Evolutionary conservation across 202 grass and related monocot species (phyloP).

Genomic region (Bolboschoenoplectus hybrid): DNA sequence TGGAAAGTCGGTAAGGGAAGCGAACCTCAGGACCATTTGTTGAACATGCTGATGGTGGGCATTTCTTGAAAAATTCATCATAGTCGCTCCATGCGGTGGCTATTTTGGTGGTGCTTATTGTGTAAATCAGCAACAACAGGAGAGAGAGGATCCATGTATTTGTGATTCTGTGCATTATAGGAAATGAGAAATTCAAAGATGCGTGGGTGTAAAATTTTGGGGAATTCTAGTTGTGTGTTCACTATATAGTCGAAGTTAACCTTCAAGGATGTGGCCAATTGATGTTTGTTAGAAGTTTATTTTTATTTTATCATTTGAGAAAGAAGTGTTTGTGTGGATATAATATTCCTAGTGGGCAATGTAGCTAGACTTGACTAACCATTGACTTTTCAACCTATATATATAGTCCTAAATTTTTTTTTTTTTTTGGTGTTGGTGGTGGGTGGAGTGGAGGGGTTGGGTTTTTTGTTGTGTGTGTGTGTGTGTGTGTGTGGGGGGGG

Average conservation of each 20-base stretch:
- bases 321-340: background rate
- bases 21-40: slow-evolving; percentile 41
- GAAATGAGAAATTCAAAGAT: background rate
- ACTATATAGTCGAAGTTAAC: background rate
- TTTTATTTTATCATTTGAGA: background rate
- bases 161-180: background rate
- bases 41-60: slow-evolving; percentile 36
- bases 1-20: slow-evolving; percentile 44
- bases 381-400: background rate
- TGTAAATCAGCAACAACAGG: slow-evolving; percentile 6
- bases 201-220: background rate
- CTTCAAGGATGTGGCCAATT: background rate
- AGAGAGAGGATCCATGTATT: background rate
- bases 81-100: slow-evolving; percentile 12
- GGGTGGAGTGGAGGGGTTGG: too few species aligned
- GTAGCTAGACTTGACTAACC: background rate
- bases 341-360: background rate
- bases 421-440: too few species aligned
- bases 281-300: background rate
- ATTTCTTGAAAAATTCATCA: slow-evolving; percentile 39
- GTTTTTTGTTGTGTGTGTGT: too few species aligned
- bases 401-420: too few species aligned
- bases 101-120: slow-evolving; percentile 7
- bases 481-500: too few species aligned
- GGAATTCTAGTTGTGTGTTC: background rate